Base-by-base conservation (phyloP, 768 basidiomycete genomes). In the Amanita rubescens region DNA sequence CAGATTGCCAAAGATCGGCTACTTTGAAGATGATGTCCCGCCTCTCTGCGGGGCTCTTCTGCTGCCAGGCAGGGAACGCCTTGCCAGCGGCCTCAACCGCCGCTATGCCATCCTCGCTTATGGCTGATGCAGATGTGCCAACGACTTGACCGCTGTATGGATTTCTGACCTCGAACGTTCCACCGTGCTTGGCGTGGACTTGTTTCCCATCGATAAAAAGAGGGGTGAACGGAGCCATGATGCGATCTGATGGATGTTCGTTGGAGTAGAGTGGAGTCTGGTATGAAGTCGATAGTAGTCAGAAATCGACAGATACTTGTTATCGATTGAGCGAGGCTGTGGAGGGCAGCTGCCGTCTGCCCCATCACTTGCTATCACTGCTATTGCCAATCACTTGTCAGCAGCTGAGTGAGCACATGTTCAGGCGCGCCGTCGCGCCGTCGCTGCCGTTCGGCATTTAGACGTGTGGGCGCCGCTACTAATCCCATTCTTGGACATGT, bases 51-150 rank as follows among this genome's bases (percentile, higher is more conserved):
- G 69, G 59, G 1, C 64, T 63, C 3, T 67, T 67, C 25, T 66
- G 54, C 49, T 78, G 77, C 80, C 80, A 80, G 9, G 69, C 66
- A 51, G 65, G 65, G 66, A 79, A 77, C 4, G 79, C 80, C 9
- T 65, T 62, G 5, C 65, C 66, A 0, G 78, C 78, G 6, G 73
- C 69, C 25, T 75, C 68, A 25, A 79, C 67, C 3, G 78, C 79
- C 0, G 67, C 69, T 35, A 63, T 66, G 49, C 74, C 75, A 55
- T 78, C 75, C n/a, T 62, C 67, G 39, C 66, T 68, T 11, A 71
- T 70, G 0, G 79, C 80, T 2, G 78, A 70, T 2, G 76, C 76
- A 4, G 72, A 67, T 24, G 58, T 65, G 2, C 78, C 76, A 14
- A 78, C 76, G 24, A 77, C 67, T 10, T 64, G 38, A 3, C 71